Evolutionary conservation across 148 eudicot species (phyloP), one percentile per base, ranked within the genome.

Genomic region (Fagopyrum homotropicum): DNA sequence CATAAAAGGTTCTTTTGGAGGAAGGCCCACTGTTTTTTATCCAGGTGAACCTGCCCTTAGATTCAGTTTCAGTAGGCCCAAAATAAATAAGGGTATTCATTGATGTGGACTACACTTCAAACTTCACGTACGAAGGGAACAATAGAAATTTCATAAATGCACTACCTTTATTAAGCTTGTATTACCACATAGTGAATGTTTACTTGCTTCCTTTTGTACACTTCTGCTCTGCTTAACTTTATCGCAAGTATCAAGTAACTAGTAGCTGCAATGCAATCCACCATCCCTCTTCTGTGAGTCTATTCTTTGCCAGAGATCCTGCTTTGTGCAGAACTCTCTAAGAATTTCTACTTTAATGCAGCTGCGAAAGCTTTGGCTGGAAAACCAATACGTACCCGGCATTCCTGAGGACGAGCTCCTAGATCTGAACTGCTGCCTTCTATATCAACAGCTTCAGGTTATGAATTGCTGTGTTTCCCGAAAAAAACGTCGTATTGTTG

Each of bases 401-500:
- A 84, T 95, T 75, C 98, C 97, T 45, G 81, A 52, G 45, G 96
- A 91, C 72, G 86, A 84, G 76, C 72, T 84, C 69, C 96, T 97
- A 78, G 93, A 95, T 76, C 79, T 95, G 69, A 90, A 90, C 79
- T 92, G 79, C 49, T 92, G 98, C 77, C 90, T 95, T 73, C 79
- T 94, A 19, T 85, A 92, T 83, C 98, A 95, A 82, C 90, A 95
- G 76, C 81, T 92, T 87, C 97, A 95, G 81, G 93, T 95, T 79
- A 95, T 95, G 69, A 95, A 95, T 76, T 89, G 98, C 74, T 95
- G 97, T 79, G 78, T 95, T 83, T 95, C 98, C 76, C 85, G 98
- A 75, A 95, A 92, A 85, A 83, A 61, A 73, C 93, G 98, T 10
- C 92, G 83, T 46, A 81, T 76, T 74, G 72, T 83, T 66, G 96